A percentile compares a stretch with the other conserved stretches of the same genome.
phyloP scores from a whole-genome alignment of 2,329 filamentous ascomycete genomes.

The Sarocladium kiliense region DNA sequence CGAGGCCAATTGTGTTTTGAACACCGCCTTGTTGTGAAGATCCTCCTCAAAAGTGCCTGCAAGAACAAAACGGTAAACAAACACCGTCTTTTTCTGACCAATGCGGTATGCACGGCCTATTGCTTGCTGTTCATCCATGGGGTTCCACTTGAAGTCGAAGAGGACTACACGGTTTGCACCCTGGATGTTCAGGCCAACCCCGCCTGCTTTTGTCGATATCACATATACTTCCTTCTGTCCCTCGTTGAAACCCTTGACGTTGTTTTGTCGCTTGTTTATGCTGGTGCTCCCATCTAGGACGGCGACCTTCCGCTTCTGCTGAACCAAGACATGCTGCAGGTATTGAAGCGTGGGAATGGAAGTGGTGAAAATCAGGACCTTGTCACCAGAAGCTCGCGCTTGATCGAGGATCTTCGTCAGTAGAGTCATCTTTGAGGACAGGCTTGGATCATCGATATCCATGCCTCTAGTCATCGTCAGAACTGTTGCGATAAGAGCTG shows the following conservation, averaged over 20 bases:
- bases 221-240: conserved; percentile 58
- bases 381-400: conserved; percentile 59
- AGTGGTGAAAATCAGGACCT: conserved; percentile 76
- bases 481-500: conserved; percentile 20
- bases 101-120: conserved; percentile 82
- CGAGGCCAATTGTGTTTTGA: conserved; percentile 75
- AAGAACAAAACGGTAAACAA: conserved; percentile 75
- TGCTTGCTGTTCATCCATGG: conserved; percentile 77
- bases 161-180: conserved; percentile 83
- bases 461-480: conserved; percentile 30
- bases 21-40: conserved; percentile 68
- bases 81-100: conserved; percentile 74
- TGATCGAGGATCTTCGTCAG: conserved; percentile 66
- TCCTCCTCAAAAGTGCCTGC: conserved; percentile 76
- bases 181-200: conserved; percentile 76
- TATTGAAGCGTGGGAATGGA: conserved; percentile 66
- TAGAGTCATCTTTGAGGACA: conserved; percentile 65
- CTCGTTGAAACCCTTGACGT: conserved; percentile 65
- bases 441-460: conserved; percentile 37
- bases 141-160: conserved; percentile 79
- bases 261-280: conserved; percentile 51
- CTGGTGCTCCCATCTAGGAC: conserved; percentile 65
- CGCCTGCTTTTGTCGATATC: conserved; percentile 79
- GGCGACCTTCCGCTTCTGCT: conserved; percentile 39
- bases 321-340: conserved; percentile 51